phyloP scores from a whole-genome alignment of 306 rosid genomes.

The Trichosanthes cucumerina region DNA sequence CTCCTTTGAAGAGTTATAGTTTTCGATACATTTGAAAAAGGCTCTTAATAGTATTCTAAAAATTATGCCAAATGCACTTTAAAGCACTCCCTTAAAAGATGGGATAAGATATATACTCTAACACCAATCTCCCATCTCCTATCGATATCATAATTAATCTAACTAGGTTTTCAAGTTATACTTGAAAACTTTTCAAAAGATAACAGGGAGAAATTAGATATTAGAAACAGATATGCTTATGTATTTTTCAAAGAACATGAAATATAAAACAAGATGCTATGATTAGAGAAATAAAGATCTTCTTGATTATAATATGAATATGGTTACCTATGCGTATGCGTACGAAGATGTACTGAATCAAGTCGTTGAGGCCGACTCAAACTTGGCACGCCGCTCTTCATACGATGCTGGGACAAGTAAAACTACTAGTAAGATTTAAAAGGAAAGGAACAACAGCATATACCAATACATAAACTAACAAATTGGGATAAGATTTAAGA shows the following conservation, averaged over 20 bases:
- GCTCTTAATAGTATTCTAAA: not conserved
- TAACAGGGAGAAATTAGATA: not conserved
- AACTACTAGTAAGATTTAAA: slow-evolving; percentile 6
- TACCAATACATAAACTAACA: not conserved
- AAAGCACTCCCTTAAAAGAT: not conserved
- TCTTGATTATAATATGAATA: not conserved
- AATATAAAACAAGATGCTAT: not conserved
- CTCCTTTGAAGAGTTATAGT: no score
- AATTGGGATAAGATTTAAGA: not conserved
- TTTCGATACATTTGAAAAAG: no score
- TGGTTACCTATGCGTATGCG: not conserved
- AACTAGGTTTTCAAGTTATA: not conserved
- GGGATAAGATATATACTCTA: not conserved
- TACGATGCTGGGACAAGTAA: slow-evolving; percentile 57
- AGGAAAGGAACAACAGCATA: not conserved
- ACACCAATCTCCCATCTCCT: not conserved
- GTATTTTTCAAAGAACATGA: not conserved
- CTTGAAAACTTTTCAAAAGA: not conserved
- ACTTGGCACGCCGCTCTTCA: slow-evolving; percentile 66
- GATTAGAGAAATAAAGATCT: not conserved
- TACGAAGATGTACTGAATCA: not conserved
- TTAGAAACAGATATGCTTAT: not conserved
- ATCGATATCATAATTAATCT: not conserved
- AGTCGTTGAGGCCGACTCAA: slow-evolving; percentile 17
- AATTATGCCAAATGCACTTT: not conserved